Evolutionary conservation across 2,329 filamentous ascomycete species (phyloP), one percentile per base, ranked within the genome.

Genomic region (Colletotrichum melonis): DNA sequence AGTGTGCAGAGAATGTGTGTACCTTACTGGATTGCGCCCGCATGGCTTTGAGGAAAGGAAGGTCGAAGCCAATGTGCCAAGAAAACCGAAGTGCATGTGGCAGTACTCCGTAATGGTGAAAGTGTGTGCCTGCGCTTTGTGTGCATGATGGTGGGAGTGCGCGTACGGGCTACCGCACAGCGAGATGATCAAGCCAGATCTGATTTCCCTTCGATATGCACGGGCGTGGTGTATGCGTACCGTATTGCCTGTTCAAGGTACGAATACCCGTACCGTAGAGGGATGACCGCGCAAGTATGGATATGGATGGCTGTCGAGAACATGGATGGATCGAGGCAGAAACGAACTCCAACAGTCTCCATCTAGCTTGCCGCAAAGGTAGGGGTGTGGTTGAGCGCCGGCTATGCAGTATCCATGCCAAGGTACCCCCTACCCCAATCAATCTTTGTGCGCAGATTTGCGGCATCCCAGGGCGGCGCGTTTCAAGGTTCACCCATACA

Each of bases 51-150:
- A 63, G 16, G 42, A 11, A 52, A 55, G 65, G 54, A 69, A 69
- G 65, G 69, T 72, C 59, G 69, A 72, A 59, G 59, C 69, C 58
- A 64, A 63, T 8, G 30, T 16, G 69, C 69, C 69, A 72, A 69
- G 65, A 24, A 54, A 19, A 55, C n/a, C 67, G 49, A 52, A 57
- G 35, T 46, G 63, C 46, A 55, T 67, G 68, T 66, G 62, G 55
- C 38, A 59, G 28, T 35, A 35, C 32, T 35, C 32, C 32, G 32
- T 52, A 63, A 19, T 28, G 52, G 5, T 62, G 38, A 38, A 9
- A 19, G 22, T 24, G 35, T 62, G 22, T 19, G 32, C 22, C 32
- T 5, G 58, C 14, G 52, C 52, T 55, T 24, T 55, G 35, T 42
- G 7, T 11, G 24, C 35, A 22, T 42, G 30, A 28, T 62, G 38